Percentiles rank a stretch among this genome's conserved stretches.
Conservation (phyloP, 2,329 filamentous ascomycete genomes). For the Emericellopsis cladophorae region DNA sequence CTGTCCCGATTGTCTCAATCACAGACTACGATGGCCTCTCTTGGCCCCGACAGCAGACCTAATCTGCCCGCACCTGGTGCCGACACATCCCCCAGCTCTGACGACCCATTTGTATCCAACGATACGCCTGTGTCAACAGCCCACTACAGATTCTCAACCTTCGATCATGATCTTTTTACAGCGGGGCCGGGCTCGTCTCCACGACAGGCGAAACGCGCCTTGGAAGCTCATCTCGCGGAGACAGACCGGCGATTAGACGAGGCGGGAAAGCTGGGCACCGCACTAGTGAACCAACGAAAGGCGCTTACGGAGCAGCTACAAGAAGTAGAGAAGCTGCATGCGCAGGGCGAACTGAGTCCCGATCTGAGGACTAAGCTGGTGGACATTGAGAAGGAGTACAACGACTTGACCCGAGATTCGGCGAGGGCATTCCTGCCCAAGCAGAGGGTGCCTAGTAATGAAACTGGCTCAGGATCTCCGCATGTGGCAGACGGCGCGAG, state of each 20-base stretch:
- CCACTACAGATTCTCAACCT: constrained; percentile 65
- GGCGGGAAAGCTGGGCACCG: constrained; percentile 76
- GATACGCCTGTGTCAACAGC: constrained; percentile 19
- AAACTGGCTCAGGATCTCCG: constrained; percentile 38
- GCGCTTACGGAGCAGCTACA: constrained; percentile 70
- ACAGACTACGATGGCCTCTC: constrained; percentile 31
- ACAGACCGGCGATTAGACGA: constrained; percentile 87
- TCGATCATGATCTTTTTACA: constrained; percentile 70
- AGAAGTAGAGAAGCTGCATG: constrained; percentile 69
- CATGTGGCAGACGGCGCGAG: constrained; percentile 36
- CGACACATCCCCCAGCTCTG: constrained; percentile 8
- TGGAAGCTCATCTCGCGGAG: constrained; percentile 85
- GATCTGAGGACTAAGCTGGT: constrained; percentile 73
- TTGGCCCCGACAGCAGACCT: constrained; percentile 27
- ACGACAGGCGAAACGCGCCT: constrained; percentile 72
- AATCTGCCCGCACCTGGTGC: constrained; percentile 21
- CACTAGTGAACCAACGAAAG: constrained; percentile 75
- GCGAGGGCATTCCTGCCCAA: constrained; percentile 80
- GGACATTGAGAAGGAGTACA: constrained; percentile 89
- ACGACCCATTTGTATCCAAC: constrained; percentile 39
- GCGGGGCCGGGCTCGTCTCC: constrained; percentile 68
- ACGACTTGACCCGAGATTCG: constrained; percentile 82
- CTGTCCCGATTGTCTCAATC: constrained; percentile 9
- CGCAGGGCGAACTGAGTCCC: constrained; percentile 65
- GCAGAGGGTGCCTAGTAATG: constrained; percentile 64